phyloP scores from a whole-genome alignment of 2,329 filamentous ascomycete species.

The Pseudogymnoascus sp. region DNA sequence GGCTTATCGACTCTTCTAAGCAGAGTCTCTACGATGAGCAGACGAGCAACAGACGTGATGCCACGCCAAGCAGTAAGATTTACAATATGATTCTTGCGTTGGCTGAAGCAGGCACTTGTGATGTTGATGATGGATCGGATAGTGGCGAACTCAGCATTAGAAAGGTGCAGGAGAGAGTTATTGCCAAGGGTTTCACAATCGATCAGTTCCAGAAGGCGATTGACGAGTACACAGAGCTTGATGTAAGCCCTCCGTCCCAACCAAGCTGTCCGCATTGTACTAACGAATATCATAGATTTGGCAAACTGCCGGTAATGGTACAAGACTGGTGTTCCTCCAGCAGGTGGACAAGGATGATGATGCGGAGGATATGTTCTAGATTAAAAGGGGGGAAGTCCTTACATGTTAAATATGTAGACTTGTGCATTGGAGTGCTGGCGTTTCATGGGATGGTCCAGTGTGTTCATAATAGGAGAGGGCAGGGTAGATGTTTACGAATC shows the following conservation, averaged over 20 bases:
- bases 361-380: neutral
- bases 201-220: constrained; percentile 83
- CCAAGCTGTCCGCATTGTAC: constrained; percentile 17
- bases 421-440: constrained; percentile 4
- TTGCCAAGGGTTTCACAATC: constrained; percentile 93
- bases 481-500: constrained; percentile 4
- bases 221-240: constrained; percentile 78
- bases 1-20: constrained; percentile 88
- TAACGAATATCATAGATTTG: constrained; percentile 53
- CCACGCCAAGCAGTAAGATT: constrained; percentile 80
- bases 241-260: constrained; percentile 55
- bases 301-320: constrained; percentile 67
- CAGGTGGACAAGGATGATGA: constrained; percentile 1
- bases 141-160: constrained; percentile 74
- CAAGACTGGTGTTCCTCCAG: constrained; percentile 61
- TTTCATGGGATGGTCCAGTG: constrained; percentile 2
- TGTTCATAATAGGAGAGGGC: neutral
- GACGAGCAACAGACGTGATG: constrained; percentile 42
- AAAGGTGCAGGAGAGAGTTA: constrained; percentile 80
- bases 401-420: constrained; percentile 1
- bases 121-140: constrained; percentile 40
- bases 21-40: constrained; percentile 74
- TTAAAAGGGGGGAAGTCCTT: neutral
- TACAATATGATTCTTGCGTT: constrained; percentile 89
- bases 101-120: constrained; percentile 67